phyloP scores from a whole-genome alignment of 345 rosid genomes.

The Syzygium aqueum region DNA sequence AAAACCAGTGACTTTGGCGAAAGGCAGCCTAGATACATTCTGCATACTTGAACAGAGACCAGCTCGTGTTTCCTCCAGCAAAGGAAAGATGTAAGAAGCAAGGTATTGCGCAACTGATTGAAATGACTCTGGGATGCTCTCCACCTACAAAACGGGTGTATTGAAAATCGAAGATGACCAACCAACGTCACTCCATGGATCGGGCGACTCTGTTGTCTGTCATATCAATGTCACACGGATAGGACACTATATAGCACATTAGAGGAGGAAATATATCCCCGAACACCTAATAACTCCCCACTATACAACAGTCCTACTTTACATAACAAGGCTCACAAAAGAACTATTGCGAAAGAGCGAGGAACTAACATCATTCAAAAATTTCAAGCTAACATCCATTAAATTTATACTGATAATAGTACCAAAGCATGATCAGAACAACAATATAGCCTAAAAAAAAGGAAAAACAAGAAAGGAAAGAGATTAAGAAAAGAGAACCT shows the following conservation, averaged over 20 bases:
- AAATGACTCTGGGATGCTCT: constrained; percentile 11
- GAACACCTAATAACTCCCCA: background rate
- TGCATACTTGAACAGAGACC: constrained; percentile 3
- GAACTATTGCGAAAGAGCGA: background rate
- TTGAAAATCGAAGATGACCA: background rate
- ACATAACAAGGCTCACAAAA: background rate
- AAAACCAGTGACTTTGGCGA: background rate
- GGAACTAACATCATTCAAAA: background rate
- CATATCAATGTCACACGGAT: background rate
- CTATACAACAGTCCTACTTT: background rate
- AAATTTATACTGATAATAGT: background rate
- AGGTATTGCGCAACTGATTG: constrained; percentile 1
- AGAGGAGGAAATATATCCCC: background rate
- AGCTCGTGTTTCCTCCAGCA: constrained; percentile 9
- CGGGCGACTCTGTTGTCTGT: background rate
- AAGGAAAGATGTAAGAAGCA: background rate
- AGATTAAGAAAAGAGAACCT: background rate
- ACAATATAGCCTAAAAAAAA: background rate
- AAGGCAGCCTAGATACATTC: background rate
- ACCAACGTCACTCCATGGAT: background rate
- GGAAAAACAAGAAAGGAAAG: background rate
- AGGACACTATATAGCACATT: background rate
- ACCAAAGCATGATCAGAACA: background rate
- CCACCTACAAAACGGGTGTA: constrained; percentile 2
- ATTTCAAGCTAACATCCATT: background rate